Evolutionary conservation across 257 asterid species (phyloP), one percentile per base, ranked within the genome.

Genomic region (Solanum piurae): DNA sequence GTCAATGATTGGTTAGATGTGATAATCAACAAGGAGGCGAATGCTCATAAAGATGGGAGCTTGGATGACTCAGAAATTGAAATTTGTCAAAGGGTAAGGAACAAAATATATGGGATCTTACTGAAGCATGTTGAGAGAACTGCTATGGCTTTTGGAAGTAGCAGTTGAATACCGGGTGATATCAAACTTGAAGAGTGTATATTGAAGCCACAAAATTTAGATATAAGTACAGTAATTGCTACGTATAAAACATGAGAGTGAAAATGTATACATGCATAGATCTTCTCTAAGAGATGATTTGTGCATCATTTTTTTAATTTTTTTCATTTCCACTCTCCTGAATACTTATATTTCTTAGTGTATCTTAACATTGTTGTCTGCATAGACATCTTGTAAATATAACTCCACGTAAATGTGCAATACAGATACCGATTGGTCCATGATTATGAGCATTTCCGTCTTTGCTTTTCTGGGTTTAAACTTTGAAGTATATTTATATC

Each of bases 101-200:
- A 92, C 84, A 93, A 94, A 82, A 95, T 94, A 27, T 95, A 92
- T 85, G 94, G 86, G 69, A 95, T 95, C 84, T 82, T 94, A 68
- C 84, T 95, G 84, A 93, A 92, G 79, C 91, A 93, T 88, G 96
- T 94, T 21, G 98, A 95, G 88, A 92, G 94, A 90, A 93, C 93
- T 46, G 91, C 94, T 25, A 89, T 91, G 94, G 93, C 92, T 64
- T 89, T 92, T 40, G 90, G 91, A 83, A 80, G 66, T 80, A 71
- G 62, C 36, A 86, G 82, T 79, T 46, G 33, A 80, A 80, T 46
- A 66, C 40, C 68, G 33, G 60, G 42, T 27, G 27, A 46, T 46
- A 80, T 27, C 42, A 80, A 16, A 80, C 18, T 27, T 29, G 68
- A 16, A 16, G 64, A 79, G 9, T 7, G 84, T 77, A 16, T 79